phyloP scores from a whole-genome alignment of 306 rosid species.

The Gastrolobium bilobum region DNA sequence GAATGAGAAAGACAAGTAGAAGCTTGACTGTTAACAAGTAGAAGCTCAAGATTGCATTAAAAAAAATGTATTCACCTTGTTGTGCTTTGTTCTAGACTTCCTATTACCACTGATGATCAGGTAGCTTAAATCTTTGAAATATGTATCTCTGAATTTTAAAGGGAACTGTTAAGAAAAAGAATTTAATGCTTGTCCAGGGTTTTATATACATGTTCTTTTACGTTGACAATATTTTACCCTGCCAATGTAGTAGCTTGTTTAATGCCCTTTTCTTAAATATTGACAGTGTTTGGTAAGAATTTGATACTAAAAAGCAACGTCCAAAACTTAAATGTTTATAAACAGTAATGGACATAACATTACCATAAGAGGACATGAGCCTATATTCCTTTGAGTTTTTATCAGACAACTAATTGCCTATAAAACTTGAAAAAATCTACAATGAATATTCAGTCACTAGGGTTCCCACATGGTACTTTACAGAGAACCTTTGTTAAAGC shows the following conservation, averaged over 20 bases:
- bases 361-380: not conserved
- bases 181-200: constrained; percentile 9
- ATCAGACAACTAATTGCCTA: not conserved
- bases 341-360: constrained; percentile 4
- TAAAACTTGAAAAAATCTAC: constrained; percentile 15
- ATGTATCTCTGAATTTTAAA: not conserved
- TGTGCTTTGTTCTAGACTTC: not conserved
- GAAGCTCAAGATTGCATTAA: not conserved
- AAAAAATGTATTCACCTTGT: not conserved
- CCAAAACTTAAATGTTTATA: constrained; percentile 23
- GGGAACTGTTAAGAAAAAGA: not conserved
- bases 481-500: not conserved
- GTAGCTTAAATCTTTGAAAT: constrained; percentile 31
- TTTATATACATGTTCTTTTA: constrained; percentile 8
- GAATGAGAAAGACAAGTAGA: constrained; percentile 22
- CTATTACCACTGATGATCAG: constrained; percentile 2
- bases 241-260: constrained; percentile 31
- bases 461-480: constrained; percentile 20
- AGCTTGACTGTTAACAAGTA: constrained; percentile 35
- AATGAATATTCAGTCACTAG: constrained; percentile 16
- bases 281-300: not conserved
- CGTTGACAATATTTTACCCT: constrained; percentile 19
- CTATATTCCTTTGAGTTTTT: constrained; percentile 9
- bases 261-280: constrained; percentile 33
- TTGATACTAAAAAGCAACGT: constrained; percentile 9